Percentiles rank a stretch among this genome's conserved stretches.
phyloP scores from a whole-genome alignment of 2,329 filamentous ascomycete species.

The Aspergillus brunneoviolaceus region DNA sequence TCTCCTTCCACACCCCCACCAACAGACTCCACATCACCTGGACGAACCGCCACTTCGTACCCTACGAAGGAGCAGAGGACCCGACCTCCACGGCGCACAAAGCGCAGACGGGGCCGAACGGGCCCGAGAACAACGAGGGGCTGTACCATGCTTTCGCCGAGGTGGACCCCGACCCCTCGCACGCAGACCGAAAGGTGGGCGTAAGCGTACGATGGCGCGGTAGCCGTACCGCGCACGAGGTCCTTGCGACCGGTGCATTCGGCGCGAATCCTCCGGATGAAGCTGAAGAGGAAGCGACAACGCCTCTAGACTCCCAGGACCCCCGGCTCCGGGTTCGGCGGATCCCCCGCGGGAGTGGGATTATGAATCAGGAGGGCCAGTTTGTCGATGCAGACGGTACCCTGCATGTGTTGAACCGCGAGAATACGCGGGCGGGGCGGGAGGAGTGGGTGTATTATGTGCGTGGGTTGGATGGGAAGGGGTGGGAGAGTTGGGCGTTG shows the following conservation, averaged over 20 bases:
- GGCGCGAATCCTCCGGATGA: not conserved
- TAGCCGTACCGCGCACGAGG: too few species aligned
- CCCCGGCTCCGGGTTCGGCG: not conserved
- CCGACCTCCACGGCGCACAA: not conserved
- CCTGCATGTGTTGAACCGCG: slow-evolving; percentile 2
- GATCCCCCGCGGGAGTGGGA: not conserved
- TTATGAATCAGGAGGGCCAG: slow-evolving; percentile 7
- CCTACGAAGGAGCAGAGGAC: not conserved
- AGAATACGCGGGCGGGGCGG: not conserved
- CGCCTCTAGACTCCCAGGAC: not conserved
- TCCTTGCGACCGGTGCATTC: not conserved
- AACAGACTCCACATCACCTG: not conserved
- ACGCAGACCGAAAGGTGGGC: not conserved
- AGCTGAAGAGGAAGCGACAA: not conserved
- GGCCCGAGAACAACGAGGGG: slow-evolving; percentile 5
- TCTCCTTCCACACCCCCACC: not conserved
- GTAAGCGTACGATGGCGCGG: not conserved
- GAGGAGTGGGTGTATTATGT: slow-evolving; percentile 1
- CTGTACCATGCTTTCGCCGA: not conserved
- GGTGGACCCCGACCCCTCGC: too few species aligned
- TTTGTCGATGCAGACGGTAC: not conserved
- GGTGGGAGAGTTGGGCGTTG: not conserved
- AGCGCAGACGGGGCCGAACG: slow-evolving; percentile 2
- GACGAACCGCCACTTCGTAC: slow-evolving; percentile 5
- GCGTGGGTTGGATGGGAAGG: not conserved